Base-by-base conservation (phyloP, 805 yeast species). In the Suhomyces canberraensis region DNA sequence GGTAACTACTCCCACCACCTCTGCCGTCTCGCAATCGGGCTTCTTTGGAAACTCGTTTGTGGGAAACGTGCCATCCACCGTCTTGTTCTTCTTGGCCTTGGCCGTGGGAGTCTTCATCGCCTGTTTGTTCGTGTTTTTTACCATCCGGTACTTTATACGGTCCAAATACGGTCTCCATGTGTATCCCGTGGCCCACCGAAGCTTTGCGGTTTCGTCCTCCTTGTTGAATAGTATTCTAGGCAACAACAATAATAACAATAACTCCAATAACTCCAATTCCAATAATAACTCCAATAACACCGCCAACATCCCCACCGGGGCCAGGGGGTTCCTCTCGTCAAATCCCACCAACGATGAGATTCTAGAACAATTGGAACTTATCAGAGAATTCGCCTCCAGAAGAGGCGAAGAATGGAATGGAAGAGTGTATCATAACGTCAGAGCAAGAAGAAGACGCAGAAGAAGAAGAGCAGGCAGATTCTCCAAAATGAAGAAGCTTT, bases 81-180 rank as follows among this genome's bases (percentile, higher is more conserved):
- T 79, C 24, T 59, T 81, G 20, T 81, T 81, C 56, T 78, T 79
- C 56, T 58, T 81, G 9, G 84, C 86, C 1, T 64, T 81, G 24
- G 75, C 81, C 1, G 75, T 79, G 11, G 86, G 85, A 3, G 72
- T 78, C 9, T 50, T 72, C 16, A 78, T 79, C 26, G 84, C 84
- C 4, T 15, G 66, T 0, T 52, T 78, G 18, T 78, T 81, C 47
- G 45, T 78, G 7, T 78, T 78, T 57, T 79, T 81, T 66, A 76
- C 85, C 8, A 50, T 76, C 35, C 60, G 84, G 33, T 79, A 81
- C 53, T 73, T 79, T 46, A 68, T 80, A 3, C 60, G 85, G 35
- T 67, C 82, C 4, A 69, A 64, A 38, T 71, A 68, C 46, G 86
- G 86, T 0, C 59, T 79, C 8, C 76, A 73, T 44, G 58, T 71